Evolutionary conservation across 164 flowering plant genomes (phyloP), one percentile per base, ranked within the genome.

Genomic region (Paratinospora sagittata): DNA sequence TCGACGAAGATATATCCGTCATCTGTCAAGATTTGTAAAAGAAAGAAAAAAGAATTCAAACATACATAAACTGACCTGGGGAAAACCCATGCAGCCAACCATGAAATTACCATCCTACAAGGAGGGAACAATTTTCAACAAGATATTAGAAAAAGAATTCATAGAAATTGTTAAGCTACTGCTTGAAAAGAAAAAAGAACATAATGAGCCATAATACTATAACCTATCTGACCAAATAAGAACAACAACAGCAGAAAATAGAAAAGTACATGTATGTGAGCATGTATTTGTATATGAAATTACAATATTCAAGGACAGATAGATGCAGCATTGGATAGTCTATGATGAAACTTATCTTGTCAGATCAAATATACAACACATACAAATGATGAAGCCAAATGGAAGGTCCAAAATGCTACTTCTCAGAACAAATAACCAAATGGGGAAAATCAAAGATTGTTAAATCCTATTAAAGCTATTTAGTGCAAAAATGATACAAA

Each of bases 1-100:
- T n/a, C 14, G 23, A 52, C 7, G 14, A 17, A 52, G 21, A n/a
- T n/a, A 52, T 52, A 52, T 16, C 60, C 2, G 19, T 52, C n/a
- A 52, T 52, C 60, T 6, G 0, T 52, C 60, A 16, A 17, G 21
- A 52, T 52, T 52, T 16, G 0, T 7, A 52, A 19, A 6, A 27
- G 23, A 33, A 64, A 33, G 9, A 64, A 34, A 66, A 16, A 21
- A n/a, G 3, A 16, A 41, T 8, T 41, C 45, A 41, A 41, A 41
- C 45, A 41, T 41, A 75, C 10, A 63, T 37, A 79, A 63, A 79
- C 81, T 23, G 70, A 91, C 98, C 82, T 86, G 96, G 30, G 99
- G 99, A 78, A 24, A 96, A 27, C 90, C 92, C 83, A 85, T 72
- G 82, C 99, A 96, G 63, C 99, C 97, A 77, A 96, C 97, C 97